A percentile compares a stretch with the other conserved stretches of the same genome.
These are phyloP conservation scores for Barnettozyma pratensis DNA, from an alignment of 805 yeast genomes.

Conservation along the genomic window DNA sequence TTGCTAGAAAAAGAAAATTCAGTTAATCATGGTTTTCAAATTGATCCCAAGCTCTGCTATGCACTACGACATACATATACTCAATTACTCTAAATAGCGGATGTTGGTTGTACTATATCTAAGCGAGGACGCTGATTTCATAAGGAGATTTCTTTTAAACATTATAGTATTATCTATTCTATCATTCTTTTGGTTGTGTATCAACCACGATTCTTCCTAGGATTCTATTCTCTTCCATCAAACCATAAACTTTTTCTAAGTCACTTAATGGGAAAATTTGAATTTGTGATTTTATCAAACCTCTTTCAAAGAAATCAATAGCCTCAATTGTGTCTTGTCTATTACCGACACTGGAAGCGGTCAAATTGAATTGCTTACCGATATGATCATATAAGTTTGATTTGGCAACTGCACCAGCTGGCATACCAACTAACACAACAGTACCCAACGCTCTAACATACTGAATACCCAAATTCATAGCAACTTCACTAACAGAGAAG, in stretches of 20 bases:
- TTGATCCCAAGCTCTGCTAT: no score
- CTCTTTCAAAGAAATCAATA: constrained; percentile 59
- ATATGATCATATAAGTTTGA: constrained; percentile 40
- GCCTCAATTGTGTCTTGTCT: constrained; percentile 48
- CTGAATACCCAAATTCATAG: constrained; percentile 41
- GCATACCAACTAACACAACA: constrained; percentile 58
- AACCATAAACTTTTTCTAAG: constrained; percentile 42
- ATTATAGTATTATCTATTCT: no score
- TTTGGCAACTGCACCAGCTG: constrained; percentile 41
- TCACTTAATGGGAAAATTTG: constrained; percentile 50
- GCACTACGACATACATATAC: no score
- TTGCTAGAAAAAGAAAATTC: no score
- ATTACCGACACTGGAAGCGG: constrained; percentile 28
- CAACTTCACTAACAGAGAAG: constrained; percentile 49
- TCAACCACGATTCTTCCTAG: constrained; percentile 81
- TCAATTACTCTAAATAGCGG: no score
- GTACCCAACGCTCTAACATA: constrained; percentile 57
- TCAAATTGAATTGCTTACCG: constrained; percentile 39
- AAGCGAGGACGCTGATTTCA: no score
- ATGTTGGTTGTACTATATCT: no score
- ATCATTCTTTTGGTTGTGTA: constrained; percentile 42
- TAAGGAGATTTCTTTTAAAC: no score
- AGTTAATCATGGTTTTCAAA: no score
- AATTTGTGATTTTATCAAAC: constrained; percentile 55
- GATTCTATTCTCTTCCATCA: constrained; percentile 51